Evolutionary conservation across 2,329 filamentous ascomycete species (phyloP).

Genomic region (Alternaria sp.): DNA sequence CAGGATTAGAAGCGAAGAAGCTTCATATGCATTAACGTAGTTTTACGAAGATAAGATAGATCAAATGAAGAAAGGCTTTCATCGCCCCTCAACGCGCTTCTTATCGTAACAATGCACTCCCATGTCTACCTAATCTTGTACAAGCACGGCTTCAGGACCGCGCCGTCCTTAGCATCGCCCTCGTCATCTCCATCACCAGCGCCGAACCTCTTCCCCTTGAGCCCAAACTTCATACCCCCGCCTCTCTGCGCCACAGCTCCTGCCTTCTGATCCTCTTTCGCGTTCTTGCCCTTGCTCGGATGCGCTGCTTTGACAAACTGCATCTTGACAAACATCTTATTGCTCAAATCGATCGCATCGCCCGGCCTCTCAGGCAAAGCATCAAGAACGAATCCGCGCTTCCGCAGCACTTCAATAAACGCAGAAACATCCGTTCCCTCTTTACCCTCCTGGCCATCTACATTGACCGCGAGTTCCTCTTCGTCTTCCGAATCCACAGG

Average conservation of each 20-base stretch:
- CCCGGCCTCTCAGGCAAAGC: constrained; percentile 60
- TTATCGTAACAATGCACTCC: not conserved
- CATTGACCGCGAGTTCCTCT: constrained; percentile 66
- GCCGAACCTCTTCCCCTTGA: constrained; percentile 12
- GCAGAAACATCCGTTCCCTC: constrained; percentile 83
- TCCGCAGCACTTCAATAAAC: constrained; percentile 82
- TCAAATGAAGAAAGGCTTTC: not conserved
- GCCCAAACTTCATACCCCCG: constrained; percentile 49
- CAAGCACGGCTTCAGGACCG: constrained; percentile 91
- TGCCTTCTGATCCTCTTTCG: constrained; percentile 45
- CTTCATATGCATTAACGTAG: not conserved
- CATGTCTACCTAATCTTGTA: constrained; percentile 76
- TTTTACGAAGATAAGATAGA: not conserved
- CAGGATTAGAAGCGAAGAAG: not conserved
- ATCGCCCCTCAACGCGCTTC: not conserved
- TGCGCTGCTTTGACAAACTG: constrained; percentile 85
- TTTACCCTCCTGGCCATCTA: constrained; percentile 70
- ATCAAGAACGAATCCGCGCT: constrained; percentile 82
- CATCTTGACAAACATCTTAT: constrained; percentile 99
- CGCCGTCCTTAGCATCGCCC: constrained; percentile 64
- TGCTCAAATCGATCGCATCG: constrained; percentile 76
- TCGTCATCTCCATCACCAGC: constrained; percentile 45
- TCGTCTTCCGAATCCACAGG: constrained; percentile 60
- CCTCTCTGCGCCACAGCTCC: constrained; percentile 47
- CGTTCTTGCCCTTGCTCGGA: constrained; percentile 78